A percentile compares a stretch with the other conserved stretches of the same genome.
These are phyloP conservation scores for Metroxylon sagu DNA, from an alignment of 176 grass and related monocot genomes.

Conservation along the genomic window DNA sequence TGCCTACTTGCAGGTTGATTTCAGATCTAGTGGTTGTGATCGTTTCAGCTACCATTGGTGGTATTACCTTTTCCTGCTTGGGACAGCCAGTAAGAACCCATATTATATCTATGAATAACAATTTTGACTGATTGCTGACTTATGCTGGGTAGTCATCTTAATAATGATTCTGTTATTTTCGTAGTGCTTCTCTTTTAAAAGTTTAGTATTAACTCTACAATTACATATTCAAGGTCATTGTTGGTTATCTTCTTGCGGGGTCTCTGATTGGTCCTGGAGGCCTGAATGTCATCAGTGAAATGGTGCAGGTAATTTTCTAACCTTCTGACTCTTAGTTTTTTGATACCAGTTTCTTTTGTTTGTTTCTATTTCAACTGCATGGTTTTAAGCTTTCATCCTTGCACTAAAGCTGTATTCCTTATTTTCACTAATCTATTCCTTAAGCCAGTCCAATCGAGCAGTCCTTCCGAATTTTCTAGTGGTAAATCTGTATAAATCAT, in stretches of 20 bases:
- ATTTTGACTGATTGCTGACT: too few relatives aligned
- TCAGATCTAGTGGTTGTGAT: slow-evolving; percentile 94
- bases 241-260: slow-evolving; percentile 96
- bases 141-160: too few relatives aligned
- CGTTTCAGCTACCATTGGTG: slow-evolving; percentile 86
- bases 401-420: too few relatives aligned
- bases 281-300: slow-evolving; percentile 79
- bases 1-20: slow-evolving; percentile 71
- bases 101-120: slow-evolving; percentile 3
- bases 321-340: neutral
- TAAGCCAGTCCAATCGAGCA: too few relatives aligned
- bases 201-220: too few relatives aligned
- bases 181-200: too few relatives aligned
- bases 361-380: neutral
- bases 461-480: too few relatives aligned
- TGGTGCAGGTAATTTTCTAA: slow-evolving; percentile 78
- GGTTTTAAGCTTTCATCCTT: too few relatives aligned
- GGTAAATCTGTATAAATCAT: too few relatives aligned
- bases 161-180: too few relatives aligned
- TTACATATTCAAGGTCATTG: slow-evolving; percentile 58
- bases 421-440: too few relatives aligned
- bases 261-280: slow-evolving; percentile 93
- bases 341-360: neutral
- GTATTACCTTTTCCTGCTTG: slow-evolving; percentile 85
- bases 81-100: slow-evolving; percentile 71